These are phyloP conservation scores for Capsella rubella DNA, from an alignment of 441 rosid genomes.

Conservation along the genomic window DNA sequence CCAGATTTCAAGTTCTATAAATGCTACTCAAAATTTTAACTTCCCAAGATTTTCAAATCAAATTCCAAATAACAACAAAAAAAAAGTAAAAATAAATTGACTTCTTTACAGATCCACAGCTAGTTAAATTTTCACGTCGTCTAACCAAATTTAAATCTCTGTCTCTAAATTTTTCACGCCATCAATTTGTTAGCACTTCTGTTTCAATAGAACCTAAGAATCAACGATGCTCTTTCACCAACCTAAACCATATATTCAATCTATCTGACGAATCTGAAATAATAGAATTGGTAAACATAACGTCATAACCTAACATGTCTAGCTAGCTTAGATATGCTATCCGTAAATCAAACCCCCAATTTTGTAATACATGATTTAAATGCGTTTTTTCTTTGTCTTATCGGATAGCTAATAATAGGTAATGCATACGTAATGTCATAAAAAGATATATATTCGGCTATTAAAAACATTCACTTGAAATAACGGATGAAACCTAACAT, in stretches of 20 bases:
- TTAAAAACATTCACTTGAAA: constrained; percentile 5
- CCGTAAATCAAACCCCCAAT: not conserved
- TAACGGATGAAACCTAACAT: constrained; percentile 28
- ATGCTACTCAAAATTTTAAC: not conserved
- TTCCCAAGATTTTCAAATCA: not conserved
- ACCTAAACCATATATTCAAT: not conserved
- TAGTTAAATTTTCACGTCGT: not conserved
- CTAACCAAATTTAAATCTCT: not conserved
- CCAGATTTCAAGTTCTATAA: not conserved
- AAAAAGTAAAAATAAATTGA: not conserved
- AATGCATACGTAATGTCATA: too few species aligned
- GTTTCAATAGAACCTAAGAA: not conserved
- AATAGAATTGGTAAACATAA: not conserved
- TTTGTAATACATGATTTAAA: not conserved
- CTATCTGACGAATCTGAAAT: not conserved
- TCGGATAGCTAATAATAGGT: too few species aligned
- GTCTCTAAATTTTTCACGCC: not conserved
- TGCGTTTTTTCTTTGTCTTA: not conserved
- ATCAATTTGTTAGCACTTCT: not conserved
- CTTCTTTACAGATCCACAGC: not conserved
- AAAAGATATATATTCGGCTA: not conserved
- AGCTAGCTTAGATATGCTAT: not conserved
- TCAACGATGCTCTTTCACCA: not conserved
- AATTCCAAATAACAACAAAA: not conserved
- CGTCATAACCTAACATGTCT: not conserved